Evolutionary conservation across 2,329 filamentous ascomycete genomes (phyloP).

Genomic region (Sporothrix variecibatus): DNA sequence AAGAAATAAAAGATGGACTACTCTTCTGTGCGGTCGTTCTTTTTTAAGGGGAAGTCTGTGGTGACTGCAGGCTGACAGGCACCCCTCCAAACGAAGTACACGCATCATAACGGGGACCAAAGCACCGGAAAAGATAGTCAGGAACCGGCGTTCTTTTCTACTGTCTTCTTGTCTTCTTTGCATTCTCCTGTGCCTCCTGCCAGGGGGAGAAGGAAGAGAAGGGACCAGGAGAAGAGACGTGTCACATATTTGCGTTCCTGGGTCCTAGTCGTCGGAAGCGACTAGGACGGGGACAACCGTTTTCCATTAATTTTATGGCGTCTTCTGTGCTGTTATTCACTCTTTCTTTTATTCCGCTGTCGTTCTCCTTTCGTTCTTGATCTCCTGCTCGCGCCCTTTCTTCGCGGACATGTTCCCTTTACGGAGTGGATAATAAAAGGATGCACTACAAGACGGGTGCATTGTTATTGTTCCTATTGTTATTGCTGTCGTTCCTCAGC

Average conservation of each 20-base stretch:
- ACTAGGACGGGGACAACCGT: not conserved
- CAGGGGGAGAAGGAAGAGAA: not conserved
- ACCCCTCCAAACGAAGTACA: no score
- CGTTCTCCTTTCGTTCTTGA: not conserved
- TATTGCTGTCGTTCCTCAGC: not conserved
- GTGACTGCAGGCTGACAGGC: not conserved
- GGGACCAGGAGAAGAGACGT: not conserved
- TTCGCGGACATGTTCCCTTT: not conserved
- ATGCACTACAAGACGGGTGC: not conserved
- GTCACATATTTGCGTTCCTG: not conserved
- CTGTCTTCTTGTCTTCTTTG: no score
- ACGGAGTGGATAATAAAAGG: constrained; percentile 4
- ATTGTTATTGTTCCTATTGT: not conserved
- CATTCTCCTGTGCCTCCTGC: no score
- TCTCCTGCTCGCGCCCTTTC: not conserved
- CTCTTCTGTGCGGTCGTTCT: not conserved
- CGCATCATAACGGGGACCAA: not conserved
- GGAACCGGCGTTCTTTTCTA: not conserved
- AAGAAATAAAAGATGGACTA: not conserved
- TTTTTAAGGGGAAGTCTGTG: no score
- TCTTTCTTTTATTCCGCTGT: not conserved
- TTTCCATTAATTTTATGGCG: no score
- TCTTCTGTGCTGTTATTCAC: not conserved
- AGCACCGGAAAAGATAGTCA: not conserved
- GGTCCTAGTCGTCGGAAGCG: not conserved